These are phyloP conservation scores for Saccharum spontaneum DNA, from an alignment of 176 grass and related monocot species.

Conservation along the genomic window DNA sequence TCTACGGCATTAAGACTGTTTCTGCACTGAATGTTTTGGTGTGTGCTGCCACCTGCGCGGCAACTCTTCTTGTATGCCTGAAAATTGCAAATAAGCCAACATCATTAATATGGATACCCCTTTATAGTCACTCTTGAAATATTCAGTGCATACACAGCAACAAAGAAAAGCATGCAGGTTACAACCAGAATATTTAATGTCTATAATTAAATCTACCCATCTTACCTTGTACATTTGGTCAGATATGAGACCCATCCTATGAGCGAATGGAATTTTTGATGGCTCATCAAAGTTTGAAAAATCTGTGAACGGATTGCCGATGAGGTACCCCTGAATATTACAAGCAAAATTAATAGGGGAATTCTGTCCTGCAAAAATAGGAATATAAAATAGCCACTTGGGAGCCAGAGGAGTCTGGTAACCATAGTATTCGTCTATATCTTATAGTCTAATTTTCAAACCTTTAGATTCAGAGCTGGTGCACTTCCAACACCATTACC, in stretches of 20 bases:
- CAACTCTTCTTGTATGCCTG: conserved; percentile 10
- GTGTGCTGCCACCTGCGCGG: neutral
- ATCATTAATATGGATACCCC: neutral
- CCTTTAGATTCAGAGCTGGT: conserved; percentile 47
- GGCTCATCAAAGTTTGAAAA: neutral
- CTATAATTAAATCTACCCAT: neutral
- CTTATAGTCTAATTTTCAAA: conserved; percentile 4
- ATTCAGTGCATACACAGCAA: neutral
- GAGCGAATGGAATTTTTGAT: conserved; percentile 48
- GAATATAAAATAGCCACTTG: neutral
- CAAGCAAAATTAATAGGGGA: neutral
- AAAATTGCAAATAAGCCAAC: neutral
- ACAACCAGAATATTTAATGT: neutral
- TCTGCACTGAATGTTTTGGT: too few relatives aligned
- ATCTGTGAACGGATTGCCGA: conserved; percentile 55
- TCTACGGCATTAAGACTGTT: too few relatives aligned
- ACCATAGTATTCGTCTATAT: neutral
- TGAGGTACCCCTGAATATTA: conserved; percentile 49
- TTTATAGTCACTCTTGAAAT: neutral
- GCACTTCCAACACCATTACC: conserved; percentile 7
- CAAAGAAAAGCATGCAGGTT: neutral
- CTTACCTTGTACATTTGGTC: conserved; percentile 60
- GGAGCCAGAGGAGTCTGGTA: neutral
- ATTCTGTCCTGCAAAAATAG: neutral
- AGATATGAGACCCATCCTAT: conserved; percentile 65